Evolutionary conservation across 352 stramenopile species (phyloP).

Genomic region (Aphanomyces stellatus): DNA sequence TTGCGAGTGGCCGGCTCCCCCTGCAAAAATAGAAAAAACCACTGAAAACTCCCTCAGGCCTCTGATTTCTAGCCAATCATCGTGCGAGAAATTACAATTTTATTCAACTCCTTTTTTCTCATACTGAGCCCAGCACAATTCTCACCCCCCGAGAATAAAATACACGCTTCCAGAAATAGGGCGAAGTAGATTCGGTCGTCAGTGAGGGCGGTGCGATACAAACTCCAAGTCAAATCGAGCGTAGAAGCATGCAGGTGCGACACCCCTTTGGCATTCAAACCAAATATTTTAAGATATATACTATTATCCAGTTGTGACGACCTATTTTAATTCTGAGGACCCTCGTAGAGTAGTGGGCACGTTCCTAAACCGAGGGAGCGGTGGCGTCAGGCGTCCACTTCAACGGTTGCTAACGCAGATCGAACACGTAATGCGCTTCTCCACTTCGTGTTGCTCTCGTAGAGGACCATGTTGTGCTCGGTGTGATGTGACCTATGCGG

Average conservation of each 20-base stretch:
- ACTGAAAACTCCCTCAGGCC: neutral
- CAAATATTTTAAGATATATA: neutral
- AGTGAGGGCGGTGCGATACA: neutral
- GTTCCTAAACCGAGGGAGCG: constrained; percentile 3
- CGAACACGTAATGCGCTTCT: too few species aligned
- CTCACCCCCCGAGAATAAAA: neutral
- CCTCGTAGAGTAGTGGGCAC: neutral
- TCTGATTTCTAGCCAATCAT: constrained; percentile 8
- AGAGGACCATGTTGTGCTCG: too few species aligned
- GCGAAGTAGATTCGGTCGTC: neutral
- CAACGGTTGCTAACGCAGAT: too few species aligned
- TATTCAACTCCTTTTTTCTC: neutral
- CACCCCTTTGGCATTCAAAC: neutral
- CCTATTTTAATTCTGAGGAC: neutral
- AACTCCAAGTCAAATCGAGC: neutral
- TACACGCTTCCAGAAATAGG: constrained; percentile 2
- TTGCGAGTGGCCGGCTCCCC: neutral
- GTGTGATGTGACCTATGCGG: too few species aligned
- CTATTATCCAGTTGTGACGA: neutral
- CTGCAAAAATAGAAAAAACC: constrained; percentile 13
- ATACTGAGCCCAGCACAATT: neutral
- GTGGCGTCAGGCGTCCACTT: neutral
- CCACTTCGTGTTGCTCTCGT: too few species aligned
- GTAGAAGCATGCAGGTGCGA: too few species aligned
- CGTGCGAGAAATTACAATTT: neutral